Conservation (phyloP, 306 rosid species). For the Quercus alba region DNA sequence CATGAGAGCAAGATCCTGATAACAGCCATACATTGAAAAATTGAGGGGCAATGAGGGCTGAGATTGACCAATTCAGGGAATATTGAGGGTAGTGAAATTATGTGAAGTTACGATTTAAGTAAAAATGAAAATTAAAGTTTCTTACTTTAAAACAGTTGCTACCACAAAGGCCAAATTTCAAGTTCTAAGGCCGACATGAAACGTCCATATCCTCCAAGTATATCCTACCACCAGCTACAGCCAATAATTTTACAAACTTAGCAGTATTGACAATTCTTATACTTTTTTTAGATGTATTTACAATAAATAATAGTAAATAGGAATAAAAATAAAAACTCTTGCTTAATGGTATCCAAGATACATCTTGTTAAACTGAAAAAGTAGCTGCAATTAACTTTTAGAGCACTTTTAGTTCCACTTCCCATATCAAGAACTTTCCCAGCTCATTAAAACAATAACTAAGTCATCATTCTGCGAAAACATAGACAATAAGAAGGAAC, state of each 20-base stretch:
- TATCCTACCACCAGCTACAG: too few relatives aligned
- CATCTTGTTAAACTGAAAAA: background rate
- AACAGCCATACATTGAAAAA: background rate
- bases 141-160: too few relatives aligned
- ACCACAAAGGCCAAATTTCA: background rate
- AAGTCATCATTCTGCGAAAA: background rate
- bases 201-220: too few relatives aligned
- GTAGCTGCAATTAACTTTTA: background rate
- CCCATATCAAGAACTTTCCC: background rate
- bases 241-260: too few relatives aligned
- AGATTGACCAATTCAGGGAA: too few relatives aligned
- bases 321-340: background rate
- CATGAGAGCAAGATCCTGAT: background rate
- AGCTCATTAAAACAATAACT: background rate
- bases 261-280: too few relatives aligned
- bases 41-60: too few relatives aligned
- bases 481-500: background rate
- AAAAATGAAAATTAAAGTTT: too few relatives aligned
- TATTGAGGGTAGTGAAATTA: too few relatives aligned
- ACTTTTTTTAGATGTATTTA: background rate
- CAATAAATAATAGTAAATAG: background rate
- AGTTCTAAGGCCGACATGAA: background rate
- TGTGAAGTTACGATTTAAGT: too few relatives aligned
- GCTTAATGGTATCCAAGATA: background rate
- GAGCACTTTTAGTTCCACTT: background rate